phyloP scores from a whole-genome alignment of 108 stramenopile species.

The Cyclotella distinguenda region DNA sequence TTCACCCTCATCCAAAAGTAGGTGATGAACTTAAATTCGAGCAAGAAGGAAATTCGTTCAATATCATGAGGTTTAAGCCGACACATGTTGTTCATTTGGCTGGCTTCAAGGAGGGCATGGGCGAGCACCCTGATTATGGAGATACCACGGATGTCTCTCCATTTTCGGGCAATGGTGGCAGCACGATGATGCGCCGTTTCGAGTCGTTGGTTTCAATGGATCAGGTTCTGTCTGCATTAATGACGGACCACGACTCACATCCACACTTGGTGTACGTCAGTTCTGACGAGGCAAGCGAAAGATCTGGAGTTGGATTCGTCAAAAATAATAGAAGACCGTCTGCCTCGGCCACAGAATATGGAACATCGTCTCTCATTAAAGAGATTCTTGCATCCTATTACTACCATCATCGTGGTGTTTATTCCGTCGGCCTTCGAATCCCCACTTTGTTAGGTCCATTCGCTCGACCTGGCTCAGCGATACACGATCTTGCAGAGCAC shows the following conservation, averaged over 20 bases:
- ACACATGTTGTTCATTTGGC: conserved; percentile 61
- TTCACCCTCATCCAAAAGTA: conserved; percentile 44
- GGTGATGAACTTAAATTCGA: conserved; percentile 27
- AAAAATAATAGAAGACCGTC: not conserved
- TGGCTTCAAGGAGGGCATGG: conserved; percentile 27
- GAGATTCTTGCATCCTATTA: conserved; percentile 50
- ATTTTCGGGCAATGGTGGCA: conserved; percentile 20
- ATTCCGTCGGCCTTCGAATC: conserved; percentile 40
- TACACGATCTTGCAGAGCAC: conserved; percentile 42
- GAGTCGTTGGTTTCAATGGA: conserved; percentile 48
- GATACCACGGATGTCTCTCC: conserved; percentile 43
- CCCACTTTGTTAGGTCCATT: conserved; percentile 40
- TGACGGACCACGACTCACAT: conserved; percentile 2
- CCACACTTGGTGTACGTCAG: conserved; percentile 43
- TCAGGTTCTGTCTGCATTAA: conserved; percentile 34
- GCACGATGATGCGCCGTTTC: conserved; percentile 52
- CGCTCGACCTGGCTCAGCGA: conserved; percentile 37
- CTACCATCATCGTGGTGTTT: conserved; percentile 38
- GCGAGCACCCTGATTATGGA: conserved; percentile 37
- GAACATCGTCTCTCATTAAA: conserved; percentile 36
- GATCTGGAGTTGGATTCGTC: conserved; percentile 31
- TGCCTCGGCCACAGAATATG: conserved; percentile 34
- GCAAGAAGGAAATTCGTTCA: conserved; percentile 14
- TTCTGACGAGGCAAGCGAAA: conserved; percentile 34
- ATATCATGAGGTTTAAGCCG: conserved; percentile 42